Base-by-base conservation (phyloP, 208 protist genomes). In the Trypanosoma theileri region DNA sequence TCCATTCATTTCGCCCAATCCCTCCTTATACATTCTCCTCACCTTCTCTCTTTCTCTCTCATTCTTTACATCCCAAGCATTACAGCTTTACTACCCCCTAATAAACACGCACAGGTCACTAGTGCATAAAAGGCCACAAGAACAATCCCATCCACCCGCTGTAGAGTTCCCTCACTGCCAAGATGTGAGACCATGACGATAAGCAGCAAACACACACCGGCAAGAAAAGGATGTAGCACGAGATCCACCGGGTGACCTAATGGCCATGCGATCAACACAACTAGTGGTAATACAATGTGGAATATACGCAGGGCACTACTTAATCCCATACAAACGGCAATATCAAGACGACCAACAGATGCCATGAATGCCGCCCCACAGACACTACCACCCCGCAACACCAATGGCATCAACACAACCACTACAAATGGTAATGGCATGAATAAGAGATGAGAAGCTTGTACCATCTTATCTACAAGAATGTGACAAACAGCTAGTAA, bases 261-360 rank as follows among this genome's bases (percentile, higher is more conserved):
- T 17, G 48, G 59, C 84, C 82, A 90, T 19, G 71, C 81, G 26
- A 75, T 22, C 0, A 92, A 40, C 42, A 93, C 87, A 17, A 90
- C 53, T 1, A 80, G 4, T 14, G 91, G 91, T 10, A 94, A 61
- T 1, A 94, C 79, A 54, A 89, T 89, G 52, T 86, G 61, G 66
- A 83, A 88, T 51, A 96, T 77, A 48, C 94, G 86, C 13, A 88
- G 83, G 28, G 85, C 78, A 41, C 76, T 81, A 24, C 84, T 73
- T 35, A 94, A 82, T 53, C 85, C 86, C 24, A 94, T 86, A 65
- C 76, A 81, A 26, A 85, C 75, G 17, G 75, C 79, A 14, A 96
- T 82, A 77, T 96, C 91, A 46, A 92, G 88, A 26, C 91, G 86
- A 1, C 77, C 74, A 35, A 79, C 79, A 11, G 60, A 58, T 22